Evolutionary conservation across 208 protist genomes (phyloP).

Genomic region (Wallacemonas sp.): DNA sequence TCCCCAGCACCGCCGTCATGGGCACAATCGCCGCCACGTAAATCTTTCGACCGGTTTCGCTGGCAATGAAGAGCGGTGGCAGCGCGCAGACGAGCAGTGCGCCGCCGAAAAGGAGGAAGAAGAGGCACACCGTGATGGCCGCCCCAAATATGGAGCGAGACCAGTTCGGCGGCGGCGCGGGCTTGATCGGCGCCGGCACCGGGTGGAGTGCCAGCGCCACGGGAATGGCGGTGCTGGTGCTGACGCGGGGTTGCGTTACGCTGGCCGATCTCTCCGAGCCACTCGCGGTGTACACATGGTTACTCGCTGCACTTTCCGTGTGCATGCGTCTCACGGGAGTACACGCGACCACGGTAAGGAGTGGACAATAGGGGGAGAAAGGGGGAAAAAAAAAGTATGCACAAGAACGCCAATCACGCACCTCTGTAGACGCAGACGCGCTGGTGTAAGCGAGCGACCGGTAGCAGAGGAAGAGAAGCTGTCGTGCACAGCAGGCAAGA

Average conservation of each 20-base stretch:
- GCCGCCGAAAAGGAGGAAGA: slow-evolving; percentile 27
- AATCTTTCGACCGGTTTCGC: slow-evolving; percentile 18
- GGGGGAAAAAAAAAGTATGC: neutral
- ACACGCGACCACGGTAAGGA: neutral
- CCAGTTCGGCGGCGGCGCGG: slow-evolving; percentile 10
- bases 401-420: no score
- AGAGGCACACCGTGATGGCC: slow-evolving; percentile 25
- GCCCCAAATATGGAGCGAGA: slow-evolving; percentile 18
- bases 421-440: no score
- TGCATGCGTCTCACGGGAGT: no score
- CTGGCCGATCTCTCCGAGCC: no score
- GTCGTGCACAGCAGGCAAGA: no score
- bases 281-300: no score
- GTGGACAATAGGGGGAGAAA: neutral
- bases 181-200: neutral
- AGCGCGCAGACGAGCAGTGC: slow-evolving; percentile 47
- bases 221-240: no score
- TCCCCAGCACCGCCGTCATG: slow-evolving; percentile 39
- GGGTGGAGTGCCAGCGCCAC: neutral
- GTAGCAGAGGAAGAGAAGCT: no score
- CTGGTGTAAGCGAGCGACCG: no score
- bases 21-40: slow-evolving; percentile 60
- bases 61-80: slow-evolving; percentile 45
- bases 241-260: no score
- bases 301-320: no score